A percentile compares a stretch with the other conserved stretches of the same genome.
Evolutionary conservation across 306 rosid genomes (phyloP).

Genomic region (Vigna hirtella): DNA sequence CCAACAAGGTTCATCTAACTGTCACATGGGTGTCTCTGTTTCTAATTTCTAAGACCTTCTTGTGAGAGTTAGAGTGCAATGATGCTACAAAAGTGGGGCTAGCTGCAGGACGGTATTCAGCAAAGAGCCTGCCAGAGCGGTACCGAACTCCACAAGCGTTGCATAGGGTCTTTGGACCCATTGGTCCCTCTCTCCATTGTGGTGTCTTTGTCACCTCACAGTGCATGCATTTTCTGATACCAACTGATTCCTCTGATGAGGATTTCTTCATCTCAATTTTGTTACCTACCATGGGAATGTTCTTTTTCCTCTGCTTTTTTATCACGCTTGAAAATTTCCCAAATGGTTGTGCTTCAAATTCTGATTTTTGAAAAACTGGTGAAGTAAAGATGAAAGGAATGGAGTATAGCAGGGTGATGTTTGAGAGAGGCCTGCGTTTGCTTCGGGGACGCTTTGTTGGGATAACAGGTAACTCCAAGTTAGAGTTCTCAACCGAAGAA

Average conservation of each 20-base stretch:
- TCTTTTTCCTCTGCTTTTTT: conserved; percentile 45
- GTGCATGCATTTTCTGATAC: conserved; percentile 41
- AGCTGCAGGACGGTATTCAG: conserved; percentile 51
- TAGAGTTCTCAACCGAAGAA: conserved; percentile 55
- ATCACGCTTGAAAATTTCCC: conserved; percentile 34
- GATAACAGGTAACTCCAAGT: conserved; percentile 38
- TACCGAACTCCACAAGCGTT: conserved; percentile 54
- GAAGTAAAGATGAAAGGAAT: conserved; percentile 43
- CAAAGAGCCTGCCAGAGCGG: conserved; percentile 48
- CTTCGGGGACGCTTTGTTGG: conserved; percentile 59
- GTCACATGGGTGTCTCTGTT: conserved; percentile 13
- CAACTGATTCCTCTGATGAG: conserved; percentile 18
- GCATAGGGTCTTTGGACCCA: conserved; percentile 23
- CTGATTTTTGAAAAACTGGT: conserved; percentile 34
- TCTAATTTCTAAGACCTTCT: conserved; percentile 42
- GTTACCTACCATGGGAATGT: conserved; percentile 30
- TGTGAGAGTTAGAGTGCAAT: conserved; percentile 51
- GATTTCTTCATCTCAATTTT: conserved; percentile 36
- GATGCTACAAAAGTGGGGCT: conserved; percentile 49
- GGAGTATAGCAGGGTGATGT: conserved; percentile 36
- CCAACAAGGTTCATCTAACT: conserved; percentile 20
- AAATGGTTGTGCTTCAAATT: conserved; percentile 30
- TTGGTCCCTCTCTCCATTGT: conserved; percentile 52
- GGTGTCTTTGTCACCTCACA: conserved; percentile 44
- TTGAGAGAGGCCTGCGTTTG: conserved; percentile 57